Evolutionary conservation across 805 yeast genomes (phyloP).

Genomic region (Pichia californica): DNA sequence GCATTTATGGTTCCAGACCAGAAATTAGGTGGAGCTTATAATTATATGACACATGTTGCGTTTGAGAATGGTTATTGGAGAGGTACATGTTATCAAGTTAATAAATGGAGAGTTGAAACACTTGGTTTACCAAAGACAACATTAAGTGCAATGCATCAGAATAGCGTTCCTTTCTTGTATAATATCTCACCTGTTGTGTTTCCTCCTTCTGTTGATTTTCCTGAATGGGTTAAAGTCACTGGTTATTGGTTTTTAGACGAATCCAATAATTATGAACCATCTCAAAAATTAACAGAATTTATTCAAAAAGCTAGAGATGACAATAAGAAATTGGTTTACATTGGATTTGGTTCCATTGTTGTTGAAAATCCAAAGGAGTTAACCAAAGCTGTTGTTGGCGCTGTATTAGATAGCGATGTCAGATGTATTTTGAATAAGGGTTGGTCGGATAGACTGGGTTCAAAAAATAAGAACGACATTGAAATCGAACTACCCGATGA

Average conservation of each 20-base stretch:
- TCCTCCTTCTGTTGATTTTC: slow-evolving; percentile 89
- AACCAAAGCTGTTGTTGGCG: slow-evolving; percentile 71
- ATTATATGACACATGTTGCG: slow-evolving; percentile 85
- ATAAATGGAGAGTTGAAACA: slow-evolving; percentile 73
- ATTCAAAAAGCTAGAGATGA: slow-evolving; percentile 54
- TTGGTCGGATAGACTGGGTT: slow-evolving; percentile 72
- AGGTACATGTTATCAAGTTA: slow-evolving; percentile 81
- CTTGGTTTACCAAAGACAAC: slow-evolving; percentile 64
- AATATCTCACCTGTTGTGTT: slow-evolving; percentile 83
- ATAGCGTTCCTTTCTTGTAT: slow-evolving; percentile 80
- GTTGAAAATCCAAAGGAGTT: slow-evolving; percentile 75
- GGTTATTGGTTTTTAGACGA: slow-evolving; percentile 91
- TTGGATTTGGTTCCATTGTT: slow-evolving; percentile 95
- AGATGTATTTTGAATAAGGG: slow-evolving; percentile 87
- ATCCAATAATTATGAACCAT: slow-evolving; percentile 46
- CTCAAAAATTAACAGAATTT: slow-evolving; percentile 49
- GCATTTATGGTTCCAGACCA: slow-evolving; percentile 94
- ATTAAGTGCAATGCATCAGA: slow-evolving; percentile 64
- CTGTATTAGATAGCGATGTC: slow-evolving; percentile 75
- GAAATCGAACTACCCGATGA: slow-evolving; percentile 56
- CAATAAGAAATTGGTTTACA: slow-evolving; percentile 70
- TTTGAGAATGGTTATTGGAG: slow-evolving; percentile 93
- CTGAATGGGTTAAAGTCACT: slow-evolving; percentile 92
- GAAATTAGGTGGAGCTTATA: slow-evolving; percentile 87
- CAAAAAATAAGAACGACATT: slow-evolving; percentile 27